Evolutionary conservation across 192 early-diverging fungal genomes (phyloP), one percentile per base, ranked within the genome.

Genomic region (Coemansia sp.): DNA sequence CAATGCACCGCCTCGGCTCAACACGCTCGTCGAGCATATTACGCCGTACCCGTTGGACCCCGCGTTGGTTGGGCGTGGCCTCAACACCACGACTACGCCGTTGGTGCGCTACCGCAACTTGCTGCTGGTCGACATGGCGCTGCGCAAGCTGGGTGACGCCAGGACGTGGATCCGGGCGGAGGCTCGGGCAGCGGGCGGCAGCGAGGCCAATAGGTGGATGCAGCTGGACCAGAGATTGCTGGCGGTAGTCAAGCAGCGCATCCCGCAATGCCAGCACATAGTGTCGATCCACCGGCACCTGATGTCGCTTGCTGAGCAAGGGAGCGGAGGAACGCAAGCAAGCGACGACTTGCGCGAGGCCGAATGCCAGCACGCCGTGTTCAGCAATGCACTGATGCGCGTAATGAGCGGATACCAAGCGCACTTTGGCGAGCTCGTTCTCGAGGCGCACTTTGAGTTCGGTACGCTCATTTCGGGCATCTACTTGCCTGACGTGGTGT

Each of bases 31-130:
- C 14, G 81, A 83, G 65, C 81, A 83, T 25, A 54, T 83, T 7
- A 32, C 49, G 38, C 81, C 81, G 24, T 41, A 57, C 17, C 54
- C 72, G 12, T 41, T 83, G 10, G 41, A 41, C 11, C 76, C 72
- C 12, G 15, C 40, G 19, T 24, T 57, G 20, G 40, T 83, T 41
- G 76, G 72, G 1, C 75, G 68, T 32, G 81, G 72, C 4, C 53
- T 83, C 42, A 67, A 74, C 53, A 49, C 63, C 36, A 43, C 45
- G 4, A 37, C 42, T 9, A 58, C 68, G 29, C 62, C 76, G 15
- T 39, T 83, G 40, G 73, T 83, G 35, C 62, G 65, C 14, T 74
- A 83, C 65, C 81, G 81, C 59, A 74, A 67, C 24, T 57, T 83
- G 24, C 43, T 74, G 53, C 25, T 78, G 25, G 53, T 78, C 6